Evolutionary conservation across 2,329 filamentous ascomycete genomes (phyloP).

Genomic region (Huntiella bhutanensis): DNA sequence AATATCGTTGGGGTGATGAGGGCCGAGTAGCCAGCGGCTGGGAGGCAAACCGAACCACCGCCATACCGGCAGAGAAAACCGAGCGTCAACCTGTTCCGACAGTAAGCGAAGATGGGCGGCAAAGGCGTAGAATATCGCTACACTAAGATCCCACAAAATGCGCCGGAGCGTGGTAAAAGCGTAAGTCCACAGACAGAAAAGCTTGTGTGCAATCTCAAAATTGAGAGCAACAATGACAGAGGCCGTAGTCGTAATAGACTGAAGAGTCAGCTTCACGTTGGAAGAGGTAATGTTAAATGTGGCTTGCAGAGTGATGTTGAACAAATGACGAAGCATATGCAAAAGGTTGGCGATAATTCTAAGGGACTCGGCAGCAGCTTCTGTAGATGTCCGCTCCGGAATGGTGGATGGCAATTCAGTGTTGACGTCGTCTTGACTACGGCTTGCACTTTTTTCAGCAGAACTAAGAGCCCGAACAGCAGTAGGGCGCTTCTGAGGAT

Average conservation of each 20-base stretch:
- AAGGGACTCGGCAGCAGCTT: slow-evolving; percentile 7
- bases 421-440: too few species aligned
- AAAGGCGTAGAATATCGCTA: slow-evolving; percentile 4
- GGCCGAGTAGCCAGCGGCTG: slow-evolving; percentile 9
- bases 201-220: slow-evolving; percentile 11
- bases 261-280: slow-evolving; percentile 9
- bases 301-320: slow-evolving; percentile 6
- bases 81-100: background rate
- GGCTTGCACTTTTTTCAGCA: background rate
- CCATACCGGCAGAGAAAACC: background rate
- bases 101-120: slow-evolving; percentile 6
- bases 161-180: slow-evolving; percentile 9
- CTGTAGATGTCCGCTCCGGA: background rate
- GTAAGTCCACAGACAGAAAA: slow-evolving; percentile 10
- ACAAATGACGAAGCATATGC: slow-evolving; percentile 6
- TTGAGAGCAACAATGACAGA: slow-evolving; percentile 10
- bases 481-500: background rate
- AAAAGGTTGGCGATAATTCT: slow-evolving; percentile 6
- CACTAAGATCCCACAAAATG: slow-evolving; percentile 9
- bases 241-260: slow-evolving; percentile 8
- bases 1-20: slow-evolving; percentile 10
- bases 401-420: background rate
- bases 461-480: background rate
- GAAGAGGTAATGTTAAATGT: slow-evolving; percentile 11
- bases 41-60: slow-evolving; percentile 9